Evolutionary conservation across 805 yeast genomes (phyloP).

Genomic region (Isabelozyma heimii): DNA sequence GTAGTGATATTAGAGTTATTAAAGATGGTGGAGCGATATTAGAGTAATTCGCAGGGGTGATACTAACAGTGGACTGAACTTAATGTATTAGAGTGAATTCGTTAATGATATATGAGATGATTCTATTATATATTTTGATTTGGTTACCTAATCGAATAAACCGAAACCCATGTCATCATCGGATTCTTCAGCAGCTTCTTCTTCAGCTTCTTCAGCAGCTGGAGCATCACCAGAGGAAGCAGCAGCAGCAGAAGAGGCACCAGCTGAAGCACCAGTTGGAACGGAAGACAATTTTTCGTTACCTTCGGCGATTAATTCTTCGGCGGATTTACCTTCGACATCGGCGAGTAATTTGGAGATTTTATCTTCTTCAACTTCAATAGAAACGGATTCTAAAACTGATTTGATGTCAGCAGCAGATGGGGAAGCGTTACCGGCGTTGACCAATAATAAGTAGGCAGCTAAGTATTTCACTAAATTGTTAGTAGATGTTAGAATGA

Average conservation of each 20-base stretch:
- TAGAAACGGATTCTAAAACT: conserved; percentile 39
- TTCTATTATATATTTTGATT: background rate
- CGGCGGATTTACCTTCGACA: conserved; percentile 34
- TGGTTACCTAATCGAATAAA: conserved; percentile 79
- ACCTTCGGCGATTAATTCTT: conserved; percentile 37
- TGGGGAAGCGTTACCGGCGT: conserved; percentile 46
- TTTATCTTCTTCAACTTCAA: conserved; percentile 34
- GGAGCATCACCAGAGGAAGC: conserved; percentile 19
- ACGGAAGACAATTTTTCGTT: conserved; percentile 35
- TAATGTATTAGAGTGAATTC: background rate
- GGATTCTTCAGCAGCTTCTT: conserved; percentile 64
- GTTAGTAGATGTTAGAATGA: conserved; percentile 18
- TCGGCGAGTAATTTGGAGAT: conserved; percentile 32
- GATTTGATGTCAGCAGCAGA: conserved; percentile 40
- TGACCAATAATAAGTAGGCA: conserved; percentile 46
- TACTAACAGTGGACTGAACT: too few relatives aligned
- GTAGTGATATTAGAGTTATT: too few relatives aligned
- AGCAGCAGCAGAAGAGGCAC: conserved; percentile 23
- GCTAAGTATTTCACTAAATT: conserved; percentile 43
- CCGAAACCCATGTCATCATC: conserved; percentile 91
- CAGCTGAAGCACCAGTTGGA: conserved; percentile 32
- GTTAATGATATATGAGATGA: conserved; percentile 1
- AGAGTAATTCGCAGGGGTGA: too few relatives aligned
- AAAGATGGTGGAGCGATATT: too few relatives aligned
- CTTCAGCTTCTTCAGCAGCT: conserved; percentile 41